Evolutionary conservation across 108 stramenopile genomes (phyloP).

Genomic region (Pseudonitzschia multiseries): DNA sequence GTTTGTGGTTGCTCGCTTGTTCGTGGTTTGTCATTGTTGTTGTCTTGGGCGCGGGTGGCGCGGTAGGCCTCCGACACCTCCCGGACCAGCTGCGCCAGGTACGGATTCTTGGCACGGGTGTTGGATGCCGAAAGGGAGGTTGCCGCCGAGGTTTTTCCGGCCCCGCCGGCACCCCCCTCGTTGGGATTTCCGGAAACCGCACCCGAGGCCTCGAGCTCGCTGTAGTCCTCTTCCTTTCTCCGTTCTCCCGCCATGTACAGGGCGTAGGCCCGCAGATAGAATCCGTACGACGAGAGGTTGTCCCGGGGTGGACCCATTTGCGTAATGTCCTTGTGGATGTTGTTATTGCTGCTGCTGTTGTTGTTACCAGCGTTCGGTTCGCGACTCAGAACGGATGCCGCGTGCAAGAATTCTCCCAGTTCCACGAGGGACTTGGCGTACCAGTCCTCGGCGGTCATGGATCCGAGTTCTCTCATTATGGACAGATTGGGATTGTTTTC

Average conservation of each 20-base stretch:
- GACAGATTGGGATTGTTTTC: not conserved
- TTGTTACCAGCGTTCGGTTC: constrained; percentile 4
- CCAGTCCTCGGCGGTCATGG: constrained; percentile 41
- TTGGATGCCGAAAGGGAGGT: not conserved
- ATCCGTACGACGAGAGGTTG: constrained; percentile 52
- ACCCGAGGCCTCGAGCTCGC: constrained; percentile 39
- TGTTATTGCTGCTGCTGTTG: constrained; percentile 3
- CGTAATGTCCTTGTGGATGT: constrained; percentile 16
- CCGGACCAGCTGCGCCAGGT: constrained; percentile 67
- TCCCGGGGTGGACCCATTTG: constrained; percentile 47
- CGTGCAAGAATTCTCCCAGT: constrained; percentile 74
- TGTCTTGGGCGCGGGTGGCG: too few species aligned
- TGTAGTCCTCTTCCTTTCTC: constrained; percentile 76
- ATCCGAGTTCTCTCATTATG: not conserved
- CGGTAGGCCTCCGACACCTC: constrained; percentile 64
- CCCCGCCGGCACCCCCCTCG: not conserved
- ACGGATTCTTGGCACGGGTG: constrained; percentile 34
- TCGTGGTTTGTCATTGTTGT: not conserved
- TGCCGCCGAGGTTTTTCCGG: not conserved
- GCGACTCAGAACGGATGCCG: constrained; percentile 52
- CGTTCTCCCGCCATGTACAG: constrained; percentile 94
- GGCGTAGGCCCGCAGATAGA: constrained; percentile 85
- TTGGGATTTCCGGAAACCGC: not conserved
- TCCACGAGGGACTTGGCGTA: constrained; percentile 76
- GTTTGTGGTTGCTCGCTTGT: constrained; percentile 9